phyloP scores from a whole-genome alignment of 306 rosid genomes.

The Pterocarpus santalinus region DNA sequence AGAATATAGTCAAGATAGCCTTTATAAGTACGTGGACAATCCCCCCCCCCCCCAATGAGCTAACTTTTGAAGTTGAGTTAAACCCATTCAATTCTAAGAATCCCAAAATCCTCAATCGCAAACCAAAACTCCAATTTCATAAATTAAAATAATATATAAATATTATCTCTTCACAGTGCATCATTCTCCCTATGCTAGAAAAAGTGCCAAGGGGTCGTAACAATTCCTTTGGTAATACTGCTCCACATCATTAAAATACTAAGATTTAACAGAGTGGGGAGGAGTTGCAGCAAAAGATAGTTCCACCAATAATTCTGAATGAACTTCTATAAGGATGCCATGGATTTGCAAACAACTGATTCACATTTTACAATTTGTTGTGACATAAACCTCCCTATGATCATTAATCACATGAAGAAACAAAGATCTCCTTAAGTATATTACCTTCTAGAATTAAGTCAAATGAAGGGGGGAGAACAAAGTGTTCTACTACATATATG shows the following conservation, averaged over 20 bases:
- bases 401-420: constrained; percentile 28
- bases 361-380: constrained; percentile 17
- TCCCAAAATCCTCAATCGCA: constrained; percentile 27
- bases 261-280: background rate
- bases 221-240: constrained; percentile 22
- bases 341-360: constrained; percentile 22
- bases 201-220: constrained; percentile 23
- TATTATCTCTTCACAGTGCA: constrained; percentile 22
- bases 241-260: constrained; percentile 8
- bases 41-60: too few relatives aligned
- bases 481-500: background rate
- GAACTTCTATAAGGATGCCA: constrained; percentile 4
- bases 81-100: too few relatives aligned
- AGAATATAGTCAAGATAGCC: too few relatives aligned
- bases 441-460: constrained; percentile 3
- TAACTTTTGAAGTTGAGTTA: too few relatives aligned
- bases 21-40: too few relatives aligned
- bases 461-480: constrained; percentile 1
- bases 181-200: constrained; percentile 18
- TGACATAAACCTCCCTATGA: constrained; percentile 23
- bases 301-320: constrained; percentile 27
- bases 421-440: constrained; percentile 36
- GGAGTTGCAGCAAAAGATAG: constrained; percentile 21
- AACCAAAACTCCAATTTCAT: constrained; percentile 3
- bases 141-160: constrained; percentile 1